Evolutionary conservation across 148 eudicot species (phyloP).

Genomic region (Camellia japonica): DNA sequence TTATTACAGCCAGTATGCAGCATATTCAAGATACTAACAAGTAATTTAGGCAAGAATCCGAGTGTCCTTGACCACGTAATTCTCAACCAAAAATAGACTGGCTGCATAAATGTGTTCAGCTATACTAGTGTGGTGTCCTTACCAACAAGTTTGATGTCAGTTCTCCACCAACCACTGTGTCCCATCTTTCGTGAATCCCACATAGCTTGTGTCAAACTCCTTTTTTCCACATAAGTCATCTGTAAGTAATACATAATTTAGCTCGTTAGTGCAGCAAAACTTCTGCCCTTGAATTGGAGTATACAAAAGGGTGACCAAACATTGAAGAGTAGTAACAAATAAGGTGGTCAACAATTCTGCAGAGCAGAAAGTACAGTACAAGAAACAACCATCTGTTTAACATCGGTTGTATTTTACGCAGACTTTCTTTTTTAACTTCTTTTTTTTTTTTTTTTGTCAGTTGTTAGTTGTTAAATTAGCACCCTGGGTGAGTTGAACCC

Average conservation of each 20-base stretch:
- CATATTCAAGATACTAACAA: neutral
- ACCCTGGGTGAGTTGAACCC: too few relatives aligned
- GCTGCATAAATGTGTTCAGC: neutral
- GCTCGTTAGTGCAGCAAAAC: neutral
- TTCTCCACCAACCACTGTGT: slow-evolving; percentile 94
- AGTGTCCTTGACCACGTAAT: neutral
- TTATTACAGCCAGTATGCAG: neutral
- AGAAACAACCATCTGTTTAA: neutral
- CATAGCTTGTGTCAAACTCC: slow-evolving; percentile 89
- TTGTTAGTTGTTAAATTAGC: too few relatives aligned
- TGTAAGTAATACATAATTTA: slow-evolving; percentile 24
- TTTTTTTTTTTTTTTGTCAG: too few relatives aligned
- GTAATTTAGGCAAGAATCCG: neutral
- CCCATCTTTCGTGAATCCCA: slow-evolving; percentile 92
- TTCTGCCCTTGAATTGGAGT: neutral
- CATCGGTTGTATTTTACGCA: neutral
- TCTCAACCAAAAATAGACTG: neutral
- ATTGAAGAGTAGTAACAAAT: neutral
- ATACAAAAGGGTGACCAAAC: neutral
- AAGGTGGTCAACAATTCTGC: neutral
- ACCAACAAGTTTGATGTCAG: slow-evolving; percentile 98
- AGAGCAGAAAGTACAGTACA: neutral
- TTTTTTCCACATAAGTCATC: slow-evolving; percentile 84
- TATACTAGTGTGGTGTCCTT: slow-evolving; percentile 18
- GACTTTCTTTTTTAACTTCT: neutral